Base-by-base conservation (phyloP, 225 moss, liverwort and hornwort genomes). In the Marchantia polymorpha region DNA sequence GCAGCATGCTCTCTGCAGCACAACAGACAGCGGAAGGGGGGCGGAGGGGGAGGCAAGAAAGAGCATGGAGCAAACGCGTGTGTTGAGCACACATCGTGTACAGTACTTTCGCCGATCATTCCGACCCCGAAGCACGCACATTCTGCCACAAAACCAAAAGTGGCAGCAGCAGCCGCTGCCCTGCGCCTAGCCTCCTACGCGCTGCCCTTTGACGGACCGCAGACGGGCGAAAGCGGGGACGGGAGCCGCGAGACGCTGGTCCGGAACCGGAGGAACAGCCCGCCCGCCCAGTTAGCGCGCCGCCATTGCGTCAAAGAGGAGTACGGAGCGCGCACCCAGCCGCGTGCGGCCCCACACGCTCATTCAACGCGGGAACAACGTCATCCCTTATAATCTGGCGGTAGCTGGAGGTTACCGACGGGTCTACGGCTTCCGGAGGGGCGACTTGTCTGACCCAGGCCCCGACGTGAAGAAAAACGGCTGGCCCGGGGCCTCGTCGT, bases 301-400 rank as follows among this genome's bases (percentile, higher is more conserved):
- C 73, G 73, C 73, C 73, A 73, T 73, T 51, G 73, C 73, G 73
- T 73, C 63, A 69, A 30, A 69, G 29, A 46, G 69, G 52, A 73
- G 53, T 51, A 73, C 73, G 73, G 73, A 51, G 48, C 9, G 72
- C 20, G 52, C 52, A 54, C 73, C 52, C 73, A 73, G 73, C 73
- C 73, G 73, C 73, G 73, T 73, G 73, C 73, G 73, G 73, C 26
- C 73, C 73, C 73, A 73, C 73, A 73, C 73, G 73, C 52, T 73
- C 73, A 73, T 73, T 73, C 50, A 73, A 73, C 73, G 73, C 73
- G 73, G 73, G 50, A 73, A 73, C 50, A 54, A 73, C 73, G 73
- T 73, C 73, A 73, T 73, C 73, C 52, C 53, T 6, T 20, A 73
- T 51, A 73, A 48, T 51, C 52, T 51, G 73, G 53, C 47, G 73